phyloP scores from a whole-genome alignment of 2,329 filamentous ascomycete species.

The Ascochyta fabae region DNA sequence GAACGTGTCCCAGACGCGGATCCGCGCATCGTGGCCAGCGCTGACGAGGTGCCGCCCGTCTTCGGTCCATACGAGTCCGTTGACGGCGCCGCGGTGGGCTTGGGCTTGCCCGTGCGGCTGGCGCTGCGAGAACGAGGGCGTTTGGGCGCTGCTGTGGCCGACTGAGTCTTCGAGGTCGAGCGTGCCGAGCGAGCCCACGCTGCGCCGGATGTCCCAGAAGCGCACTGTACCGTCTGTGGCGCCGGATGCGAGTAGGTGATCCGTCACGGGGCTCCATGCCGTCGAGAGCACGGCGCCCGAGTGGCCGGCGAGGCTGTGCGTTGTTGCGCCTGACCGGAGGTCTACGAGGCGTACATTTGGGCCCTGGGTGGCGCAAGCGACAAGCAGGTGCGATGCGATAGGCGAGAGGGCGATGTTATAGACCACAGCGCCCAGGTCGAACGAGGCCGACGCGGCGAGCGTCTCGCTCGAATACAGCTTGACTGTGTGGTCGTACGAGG shows the following conservation, averaged over 20 bases:
- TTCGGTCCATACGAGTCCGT: slow-evolving; percentile 83
- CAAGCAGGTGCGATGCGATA: slow-evolving; percentile 74
- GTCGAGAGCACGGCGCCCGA: slow-evolving; percentile 63
- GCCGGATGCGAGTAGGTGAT: slow-evolving; percentile 81
- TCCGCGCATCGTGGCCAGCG: slow-evolving; percentile 80
- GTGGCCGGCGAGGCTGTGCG: slow-evolving; percentile 60
- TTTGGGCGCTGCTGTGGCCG: slow-evolving; percentile 63
- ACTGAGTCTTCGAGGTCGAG: slow-evolving; percentile 85
- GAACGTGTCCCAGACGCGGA: slow-evolving; percentile 84
- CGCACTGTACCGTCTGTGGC: slow-evolving; percentile 84
- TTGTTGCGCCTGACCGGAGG: slow-evolving; percentile 77
- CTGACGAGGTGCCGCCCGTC: slow-evolving; percentile 79
- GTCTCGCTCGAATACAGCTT: slow-evolving; percentile 75
- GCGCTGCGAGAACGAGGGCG: slow-evolving; percentile 50
- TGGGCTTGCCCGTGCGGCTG: slow-evolving; percentile 42
- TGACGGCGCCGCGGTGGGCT: slow-evolving; percentile 83
- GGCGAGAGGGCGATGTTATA: slow-evolving; percentile 81
- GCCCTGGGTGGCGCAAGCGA: slow-evolving; percentile 88
- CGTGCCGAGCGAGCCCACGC: slow-evolving; percentile 75
- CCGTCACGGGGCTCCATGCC: slow-evolving; percentile 81
- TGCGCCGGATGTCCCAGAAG: slow-evolving; percentile 86
- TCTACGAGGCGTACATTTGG: slow-evolving; percentile 85
- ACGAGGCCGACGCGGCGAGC: slow-evolving; percentile 67
- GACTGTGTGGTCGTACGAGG: slow-evolving; percentile 77
- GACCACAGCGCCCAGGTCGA: slow-evolving; percentile 70